Evolutionary conservation across 257 asterid genomes (phyloP).

Genomic region (Nemophila menziesii): DNA sequence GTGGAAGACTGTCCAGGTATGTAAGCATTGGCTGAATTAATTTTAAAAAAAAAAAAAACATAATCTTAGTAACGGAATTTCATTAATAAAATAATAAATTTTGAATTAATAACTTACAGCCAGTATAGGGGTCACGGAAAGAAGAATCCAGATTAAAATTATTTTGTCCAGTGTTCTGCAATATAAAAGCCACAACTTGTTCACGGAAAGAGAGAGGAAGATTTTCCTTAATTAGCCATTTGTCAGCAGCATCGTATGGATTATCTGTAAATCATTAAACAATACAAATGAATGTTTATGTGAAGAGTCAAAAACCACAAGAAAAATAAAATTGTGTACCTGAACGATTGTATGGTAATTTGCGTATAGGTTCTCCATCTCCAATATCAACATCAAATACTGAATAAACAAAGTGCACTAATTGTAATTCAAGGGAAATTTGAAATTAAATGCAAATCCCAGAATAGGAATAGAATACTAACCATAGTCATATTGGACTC

Average conservation of each 20-base stretch:
- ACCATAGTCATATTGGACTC: constrained; percentile 82
- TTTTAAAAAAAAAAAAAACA: constrained; percentile 5
- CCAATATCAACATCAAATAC: constrained; percentile 99
- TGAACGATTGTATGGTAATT: constrained; percentile 84
- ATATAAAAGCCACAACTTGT: constrained; percentile 86
- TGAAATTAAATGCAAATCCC: constrained; percentile 6
- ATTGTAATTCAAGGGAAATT: constrained; percentile 18
- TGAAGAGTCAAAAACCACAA: background rate
- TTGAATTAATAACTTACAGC: constrained; percentile 56
- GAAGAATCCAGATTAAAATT: constrained; percentile 68
- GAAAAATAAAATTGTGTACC: constrained; percentile 27
- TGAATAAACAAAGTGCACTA: constrained; percentile 23
- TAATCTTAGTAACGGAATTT: constrained; percentile 6
- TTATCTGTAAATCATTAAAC: constrained; percentile 45
- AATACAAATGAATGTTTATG: background rate
- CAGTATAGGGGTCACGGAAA: constrained; percentile 88
- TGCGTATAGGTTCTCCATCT: constrained; percentile 94
- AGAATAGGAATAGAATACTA: constrained; percentile 20
- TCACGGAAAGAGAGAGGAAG: constrained; percentile 85
- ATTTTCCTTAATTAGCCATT: constrained; percentile 87
- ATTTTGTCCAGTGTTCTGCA: constrained; percentile 72
- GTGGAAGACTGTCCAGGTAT: constrained; percentile 79
- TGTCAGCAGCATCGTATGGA: constrained; percentile 86
- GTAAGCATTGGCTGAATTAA: constrained; percentile 84
- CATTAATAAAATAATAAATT: constrained; percentile 9